These are phyloP conservation scores for Clonostachys rhizophaga DNA, from an alignment of 2,329 filamentous ascomycete species.

Conservation along the genomic window DNA sequence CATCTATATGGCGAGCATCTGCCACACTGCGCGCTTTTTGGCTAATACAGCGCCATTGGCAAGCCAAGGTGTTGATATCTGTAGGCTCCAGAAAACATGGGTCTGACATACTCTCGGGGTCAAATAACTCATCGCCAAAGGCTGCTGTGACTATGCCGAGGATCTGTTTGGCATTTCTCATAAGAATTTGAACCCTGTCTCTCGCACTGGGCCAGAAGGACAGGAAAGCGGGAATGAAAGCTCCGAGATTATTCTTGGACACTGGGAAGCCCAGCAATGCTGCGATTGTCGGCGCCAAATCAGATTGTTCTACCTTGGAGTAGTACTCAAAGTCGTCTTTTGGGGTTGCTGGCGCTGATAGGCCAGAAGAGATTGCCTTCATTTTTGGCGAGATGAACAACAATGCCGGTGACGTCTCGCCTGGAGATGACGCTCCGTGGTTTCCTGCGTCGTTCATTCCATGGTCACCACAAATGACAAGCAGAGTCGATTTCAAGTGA, in stretches of 20 bases:
- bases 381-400: slow-evolving; percentile 88
- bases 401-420: slow-evolving; percentile 89
- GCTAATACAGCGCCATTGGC: slow-evolving; percentile 53
- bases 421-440: slow-evolving; percentile 88
- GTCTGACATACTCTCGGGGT: slow-evolving; percentile 17
- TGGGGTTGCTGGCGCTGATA: slow-evolving; percentile 50
- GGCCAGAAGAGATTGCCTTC: slow-evolving; percentile 41
- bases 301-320: slow-evolving; percentile 82
- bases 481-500: slow-evolving; percentile 72
- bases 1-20: slow-evolving; percentile 17
- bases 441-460: slow-evolving; percentile 99
- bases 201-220: slow-evolving; percentile 57
- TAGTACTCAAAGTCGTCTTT: slow-evolving; percentile 80
- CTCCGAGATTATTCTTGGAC: slow-evolving; percentile 84
- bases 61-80: slow-evolving; percentile 57
- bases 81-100: slow-evolving; percentile 26
- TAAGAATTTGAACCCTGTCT: slow-evolving; percentile 63
- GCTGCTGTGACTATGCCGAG: slow-evolving; percentile 71
- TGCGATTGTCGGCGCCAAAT: slow-evolving; percentile 85
- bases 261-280: slow-evolving; percentile 83
- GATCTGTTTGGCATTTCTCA: slow-evolving; percentile 78
- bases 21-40: slow-evolving; percentile 13
- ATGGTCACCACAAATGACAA: slow-evolving; percentile 89
- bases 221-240: slow-evolving; percentile 76
- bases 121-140: slow-evolving; percentile 49